A percentile compares a stretch with the other conserved stretches of the same genome.
Evolutionary conservation across 768 basidiomycete species (phyloP).

Genomic region (Russula virescens): DNA sequence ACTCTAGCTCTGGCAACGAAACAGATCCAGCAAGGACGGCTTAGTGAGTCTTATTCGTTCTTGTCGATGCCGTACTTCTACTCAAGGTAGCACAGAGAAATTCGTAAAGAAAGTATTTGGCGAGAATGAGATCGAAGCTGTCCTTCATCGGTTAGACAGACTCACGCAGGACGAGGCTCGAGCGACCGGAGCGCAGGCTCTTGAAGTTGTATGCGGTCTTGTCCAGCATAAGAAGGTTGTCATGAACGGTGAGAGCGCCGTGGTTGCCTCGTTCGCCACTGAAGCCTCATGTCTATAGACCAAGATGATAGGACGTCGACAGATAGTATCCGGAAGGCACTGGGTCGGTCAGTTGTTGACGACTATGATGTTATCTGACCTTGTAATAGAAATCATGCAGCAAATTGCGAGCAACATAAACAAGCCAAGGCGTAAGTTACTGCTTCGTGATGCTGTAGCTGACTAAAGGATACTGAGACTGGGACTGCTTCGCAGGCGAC

Average conservation of each 20-base stretch:
- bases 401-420: no score
- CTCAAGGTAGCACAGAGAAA: background rate
- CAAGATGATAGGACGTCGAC: no score
- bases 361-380: no score
- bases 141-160: background rate
- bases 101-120: background rate
- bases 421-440: no score
- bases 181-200: background rate
- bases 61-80: background rate
- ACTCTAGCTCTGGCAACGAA: background rate
- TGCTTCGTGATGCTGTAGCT: no score
- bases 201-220: slow-evolving; percentile 1
- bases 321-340: no score
- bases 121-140: background rate
- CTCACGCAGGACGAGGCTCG: slow-evolving; percentile 2
- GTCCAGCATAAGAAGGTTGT: background rate
- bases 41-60: background rate
- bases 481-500: background rate
- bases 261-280: no score
- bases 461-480: background rate
- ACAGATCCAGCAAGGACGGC: background rate
- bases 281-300: no score
- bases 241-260: background rate
- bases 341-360: no score
- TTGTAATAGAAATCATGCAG: no score